These are phyloP conservation scores for Turnera subulata DNA, from an alignment of 345 rosid species.

Conservation along the genomic window DNA sequence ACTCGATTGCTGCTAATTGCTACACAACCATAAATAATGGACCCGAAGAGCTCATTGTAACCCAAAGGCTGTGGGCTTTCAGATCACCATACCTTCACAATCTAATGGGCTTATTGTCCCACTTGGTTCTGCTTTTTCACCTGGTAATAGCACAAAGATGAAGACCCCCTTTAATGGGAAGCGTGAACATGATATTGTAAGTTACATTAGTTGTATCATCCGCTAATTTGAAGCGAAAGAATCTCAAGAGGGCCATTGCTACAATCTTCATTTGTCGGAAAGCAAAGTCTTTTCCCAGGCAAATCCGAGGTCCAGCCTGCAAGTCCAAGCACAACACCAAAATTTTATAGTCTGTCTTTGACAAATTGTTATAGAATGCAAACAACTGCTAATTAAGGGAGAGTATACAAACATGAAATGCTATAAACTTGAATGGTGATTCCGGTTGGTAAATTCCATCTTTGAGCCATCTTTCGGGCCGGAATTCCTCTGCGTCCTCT, in stretches of 20 bases:
- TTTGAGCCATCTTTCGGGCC: conserved; percentile 67
- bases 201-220: conserved; percentile 33
- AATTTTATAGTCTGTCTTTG: background rate
- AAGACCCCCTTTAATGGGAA: conserved; percentile 52
- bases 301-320: conserved; percentile 77
- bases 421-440: conserved; percentile 58
- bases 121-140: too few relatives aligned
- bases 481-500: conserved; percentile 54
- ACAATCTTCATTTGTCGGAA: conserved; percentile 71
- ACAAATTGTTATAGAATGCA: background rate
- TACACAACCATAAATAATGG: too few relatives aligned
- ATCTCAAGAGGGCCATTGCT: conserved; percentile 45
- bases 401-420: conserved; percentile 47
- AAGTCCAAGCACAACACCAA: background rate
- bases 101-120: too few relatives aligned
- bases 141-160: conserved; percentile 41
- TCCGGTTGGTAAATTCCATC: conserved; percentile 53
- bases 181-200: conserved; percentile 61
- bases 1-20: too few relatives aligned
- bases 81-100: too few relatives aligned
- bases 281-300: conserved; percentile 66
- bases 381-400: too few relatives aligned
- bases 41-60: too few relatives aligned
- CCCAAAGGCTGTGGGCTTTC: too few relatives aligned
- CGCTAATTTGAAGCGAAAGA: conserved; percentile 47